Evolutionary conservation across 148 eudicot species (phyloP).

Genomic region (Talinum fruticosum): DNA sequence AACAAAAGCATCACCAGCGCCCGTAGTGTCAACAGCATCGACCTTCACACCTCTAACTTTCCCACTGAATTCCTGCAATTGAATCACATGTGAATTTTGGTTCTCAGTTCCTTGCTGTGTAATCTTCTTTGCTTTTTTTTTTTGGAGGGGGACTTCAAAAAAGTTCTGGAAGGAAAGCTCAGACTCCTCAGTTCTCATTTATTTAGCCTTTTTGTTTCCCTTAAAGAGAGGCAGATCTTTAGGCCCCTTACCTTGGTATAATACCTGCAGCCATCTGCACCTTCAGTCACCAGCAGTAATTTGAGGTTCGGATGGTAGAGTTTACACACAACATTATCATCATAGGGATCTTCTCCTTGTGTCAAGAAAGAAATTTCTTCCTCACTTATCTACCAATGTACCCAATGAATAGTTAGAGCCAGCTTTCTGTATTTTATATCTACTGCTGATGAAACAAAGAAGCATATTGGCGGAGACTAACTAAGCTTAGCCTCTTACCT

Average conservation of each 20-base stretch:
- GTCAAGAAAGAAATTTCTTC: constrained; percentile 90
- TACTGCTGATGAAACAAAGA: background rate
- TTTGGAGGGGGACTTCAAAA: background rate
- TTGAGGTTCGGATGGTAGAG: constrained; percentile 85
- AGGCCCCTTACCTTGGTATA: constrained; percentile 71
- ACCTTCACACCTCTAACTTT: constrained; percentile 74
- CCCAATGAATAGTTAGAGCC: constrained; percentile 18
- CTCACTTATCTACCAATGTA: constrained; percentile 64
- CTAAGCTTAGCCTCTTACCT: constrained; percentile 39
- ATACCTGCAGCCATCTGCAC: constrained; percentile 51
- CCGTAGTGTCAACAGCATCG: constrained; percentile 84
- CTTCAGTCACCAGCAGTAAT: constrained; percentile 42
- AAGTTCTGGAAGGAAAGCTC: too few relatives aligned
- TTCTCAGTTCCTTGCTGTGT: background rate
- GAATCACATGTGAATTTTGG: background rate
- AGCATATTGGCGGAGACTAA: background rate
- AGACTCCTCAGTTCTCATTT: too few relatives aligned
- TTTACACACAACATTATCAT: constrained; percentile 87
- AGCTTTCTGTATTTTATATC: constrained; percentile 2
- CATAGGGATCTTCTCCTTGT: constrained; percentile 89
- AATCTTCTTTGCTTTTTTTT: background rate
- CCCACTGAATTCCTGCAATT: constrained; percentile 81
- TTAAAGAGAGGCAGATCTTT: background rate
- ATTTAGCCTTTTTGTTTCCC: too few relatives aligned
- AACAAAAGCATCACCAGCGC: constrained; percentile 98